These are phyloP conservation scores for Didymosphaeria variabile DNA, from an alignment of 2,329 filamentous ascomycete species.

Conservation along the genomic window DNA sequence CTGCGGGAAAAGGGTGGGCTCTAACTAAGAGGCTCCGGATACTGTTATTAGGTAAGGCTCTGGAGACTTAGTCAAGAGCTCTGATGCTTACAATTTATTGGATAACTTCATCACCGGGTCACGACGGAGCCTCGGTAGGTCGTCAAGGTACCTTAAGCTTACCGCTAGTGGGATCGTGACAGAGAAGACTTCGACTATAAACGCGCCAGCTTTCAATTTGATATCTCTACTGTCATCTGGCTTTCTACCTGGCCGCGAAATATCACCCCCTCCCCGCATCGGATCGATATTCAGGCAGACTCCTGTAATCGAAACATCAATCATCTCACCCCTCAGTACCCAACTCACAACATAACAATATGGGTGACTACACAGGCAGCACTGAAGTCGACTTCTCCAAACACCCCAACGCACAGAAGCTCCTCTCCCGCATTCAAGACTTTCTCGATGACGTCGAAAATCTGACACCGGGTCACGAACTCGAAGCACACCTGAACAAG, in stretches of 20 bases:
- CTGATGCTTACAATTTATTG: background rate
- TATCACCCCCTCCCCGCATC: background rate
- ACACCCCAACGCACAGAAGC: constrained; percentile 32
- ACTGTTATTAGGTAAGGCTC: background rate
- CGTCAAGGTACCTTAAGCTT: background rate
- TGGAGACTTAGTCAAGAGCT: background rate
- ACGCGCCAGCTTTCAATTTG: too few relatives aligned
- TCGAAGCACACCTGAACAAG: constrained; percentile 46
- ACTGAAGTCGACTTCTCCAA: constrained; percentile 29
- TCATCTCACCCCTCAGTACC: too few relatives aligned
- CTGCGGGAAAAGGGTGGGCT: background rate
- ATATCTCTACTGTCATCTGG: too few relatives aligned
- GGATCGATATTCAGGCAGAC: too few relatives aligned
- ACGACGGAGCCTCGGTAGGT: background rate
- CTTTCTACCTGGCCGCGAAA: too few relatives aligned
- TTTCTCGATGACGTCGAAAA: constrained; percentile 43
- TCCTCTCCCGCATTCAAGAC: constrained; percentile 35
- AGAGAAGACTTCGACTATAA: too few relatives aligned
- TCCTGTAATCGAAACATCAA: too few relatives aligned
- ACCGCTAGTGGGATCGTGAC: background rate
- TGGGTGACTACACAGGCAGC: background rate
- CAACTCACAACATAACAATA: background rate
- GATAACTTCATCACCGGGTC: background rate
- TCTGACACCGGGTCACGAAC: constrained; percentile 47
- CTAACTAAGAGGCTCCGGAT: background rate